Evolutionary conservation across 2,329 filamentous ascomycete genomes (phyloP).

Genomic region (Trichothecium roseum): DNA sequence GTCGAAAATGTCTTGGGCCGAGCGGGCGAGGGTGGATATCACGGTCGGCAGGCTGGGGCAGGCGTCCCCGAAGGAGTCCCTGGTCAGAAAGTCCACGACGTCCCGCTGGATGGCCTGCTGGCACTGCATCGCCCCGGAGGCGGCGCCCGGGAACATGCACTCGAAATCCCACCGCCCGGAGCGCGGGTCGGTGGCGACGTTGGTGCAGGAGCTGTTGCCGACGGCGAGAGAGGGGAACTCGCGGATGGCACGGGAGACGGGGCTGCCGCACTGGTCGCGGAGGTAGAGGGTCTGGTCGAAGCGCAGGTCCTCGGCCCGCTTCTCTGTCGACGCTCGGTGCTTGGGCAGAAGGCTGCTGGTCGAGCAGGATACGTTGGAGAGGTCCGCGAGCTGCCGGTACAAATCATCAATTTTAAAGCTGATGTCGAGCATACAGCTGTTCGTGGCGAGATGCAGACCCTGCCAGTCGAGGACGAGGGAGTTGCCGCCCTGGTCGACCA

Average conservation of each 20-base stretch:
- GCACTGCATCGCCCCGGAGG: conserved; percentile 17
- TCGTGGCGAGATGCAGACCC: conserved; percentile 23
- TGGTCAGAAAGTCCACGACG: conserved; percentile 20
- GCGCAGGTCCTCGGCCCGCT: conserved; percentile 13
- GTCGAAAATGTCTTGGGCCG: conserved; percentile 18
- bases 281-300: conserved; percentile 22
- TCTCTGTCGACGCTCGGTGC: conserved; percentile 3
- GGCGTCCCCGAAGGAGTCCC: conserved; percentile 22
- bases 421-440: conserved; percentile 20
- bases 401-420: conserved; percentile 21
- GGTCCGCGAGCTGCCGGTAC: conserved; percentile 19
- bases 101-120: conserved; percentile 19
- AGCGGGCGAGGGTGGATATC: conserved; percentile 18
- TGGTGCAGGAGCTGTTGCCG: conserved; percentile 19
- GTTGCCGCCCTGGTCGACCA: conserved; percentile 19
- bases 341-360: background rate
- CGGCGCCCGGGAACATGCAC: conserved; percentile 22
- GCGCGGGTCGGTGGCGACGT: conserved; percentile 14
- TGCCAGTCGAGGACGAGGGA: conserved; percentile 19
- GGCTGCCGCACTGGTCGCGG: conserved; percentile 22
- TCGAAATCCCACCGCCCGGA: conserved; percentile 23
- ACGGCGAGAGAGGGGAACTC: conserved; percentile 19
- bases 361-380: conserved; percentile 20
- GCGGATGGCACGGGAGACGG: conserved; percentile 14
- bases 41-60: conserved; percentile 24